These are phyloP conservation scores for Saturnispora halmiae DNA, from an alignment of 805 yeast genomes.

Conservation along the genomic window DNA sequence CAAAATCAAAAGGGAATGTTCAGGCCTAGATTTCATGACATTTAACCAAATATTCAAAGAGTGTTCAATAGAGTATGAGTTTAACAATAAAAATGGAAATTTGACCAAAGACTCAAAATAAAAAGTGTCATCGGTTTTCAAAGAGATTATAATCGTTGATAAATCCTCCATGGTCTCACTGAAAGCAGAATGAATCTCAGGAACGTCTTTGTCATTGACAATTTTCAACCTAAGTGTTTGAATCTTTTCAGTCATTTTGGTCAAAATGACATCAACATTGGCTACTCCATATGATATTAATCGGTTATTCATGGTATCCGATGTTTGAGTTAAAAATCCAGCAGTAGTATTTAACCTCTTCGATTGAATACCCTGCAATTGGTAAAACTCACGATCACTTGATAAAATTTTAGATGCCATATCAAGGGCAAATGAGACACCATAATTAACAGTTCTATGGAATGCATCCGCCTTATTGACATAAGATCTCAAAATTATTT, in stretches of 20 bases:
- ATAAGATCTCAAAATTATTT: slow-evolving; percentile 70
- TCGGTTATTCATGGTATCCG: slow-evolving; percentile 41
- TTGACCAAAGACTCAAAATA: slow-evolving; percentile 44
- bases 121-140: slow-evolving; percentile 36
- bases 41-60: slow-evolving; percentile 78
- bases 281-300: slow-evolving; percentile 25
- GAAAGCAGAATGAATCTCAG: slow-evolving; percentile 25
- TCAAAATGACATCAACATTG: slow-evolving; percentile 26
- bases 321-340: slow-evolving; percentile 65
- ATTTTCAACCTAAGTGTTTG: too few species aligned
- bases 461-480: slow-evolving; percentile 35
- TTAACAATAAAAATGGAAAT: slow-evolving; percentile 64
- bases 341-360: slow-evolving; percentile 50
- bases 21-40: slow-evolving; percentile 57
- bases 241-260: slow-evolving; percentile 11
- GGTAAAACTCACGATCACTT: slow-evolving; percentile 55
- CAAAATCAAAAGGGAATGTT: slow-evolving; percentile 48
- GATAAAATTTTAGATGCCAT: slow-evolving; percentile 71
- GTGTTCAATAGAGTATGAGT: slow-evolving; percentile 47
- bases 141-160: slow-evolving; percentile 33
- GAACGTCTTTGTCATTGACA: too few species aligned
- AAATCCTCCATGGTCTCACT: slow-evolving; percentile 35
- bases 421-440: slow-evolving; percentile 84
- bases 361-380: slow-evolving; percentile 28
- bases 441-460: slow-evolving; percentile 45